Evolutionary conservation across 371 early-diverging fungal species (phyloP).

Genomic region (Chytridium lagenaria): DNA sequence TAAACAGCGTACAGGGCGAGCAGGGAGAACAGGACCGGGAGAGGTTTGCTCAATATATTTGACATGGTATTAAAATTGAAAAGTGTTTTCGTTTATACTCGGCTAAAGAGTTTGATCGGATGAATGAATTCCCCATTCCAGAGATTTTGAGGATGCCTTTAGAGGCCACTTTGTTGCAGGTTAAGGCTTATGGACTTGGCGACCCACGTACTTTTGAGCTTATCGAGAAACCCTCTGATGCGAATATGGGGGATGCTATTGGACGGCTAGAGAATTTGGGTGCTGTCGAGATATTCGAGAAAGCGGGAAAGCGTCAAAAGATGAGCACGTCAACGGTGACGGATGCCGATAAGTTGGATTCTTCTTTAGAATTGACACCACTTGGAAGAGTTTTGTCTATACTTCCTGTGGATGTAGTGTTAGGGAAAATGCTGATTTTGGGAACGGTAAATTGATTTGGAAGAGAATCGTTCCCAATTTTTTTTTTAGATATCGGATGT

Average conservation of each 20-base stretch:
- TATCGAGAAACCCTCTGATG: constrained; percentile 58
- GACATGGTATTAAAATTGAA: background rate
- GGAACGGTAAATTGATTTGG: constrained; percentile 49
- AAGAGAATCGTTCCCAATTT: background rate
- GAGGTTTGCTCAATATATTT: constrained; percentile 30
- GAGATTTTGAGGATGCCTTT: constrained; percentile 91
- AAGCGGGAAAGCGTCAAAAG: background rate
- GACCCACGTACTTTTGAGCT: constrained; percentile 91
- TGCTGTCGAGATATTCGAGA: constrained; percentile 39
- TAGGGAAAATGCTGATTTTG: constrained; percentile 65
- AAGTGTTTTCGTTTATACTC: constrained; percentile 94
- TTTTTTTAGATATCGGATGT: constrained; percentile 57
- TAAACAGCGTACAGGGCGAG: constrained; percentile 96
- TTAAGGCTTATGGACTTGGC: constrained; percentile 86
- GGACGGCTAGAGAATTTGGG: constrained; percentile 46
- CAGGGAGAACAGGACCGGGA: constrained; percentile 82
- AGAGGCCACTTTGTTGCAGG: constrained; percentile 79
- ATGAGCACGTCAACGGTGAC: background rate
- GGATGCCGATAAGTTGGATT: background rate
- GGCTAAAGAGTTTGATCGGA: constrained; percentile 77
- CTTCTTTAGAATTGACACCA: constrained; percentile 46
- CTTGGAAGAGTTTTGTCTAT: constrained; percentile 58
- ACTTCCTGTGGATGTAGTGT: constrained; percentile 60
- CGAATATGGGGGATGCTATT: constrained; percentile 26
- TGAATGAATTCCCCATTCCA: constrained; percentile 89